Conservation (phyloP, 208 protist genomes). For the Crithidia thermophila region DNA sequence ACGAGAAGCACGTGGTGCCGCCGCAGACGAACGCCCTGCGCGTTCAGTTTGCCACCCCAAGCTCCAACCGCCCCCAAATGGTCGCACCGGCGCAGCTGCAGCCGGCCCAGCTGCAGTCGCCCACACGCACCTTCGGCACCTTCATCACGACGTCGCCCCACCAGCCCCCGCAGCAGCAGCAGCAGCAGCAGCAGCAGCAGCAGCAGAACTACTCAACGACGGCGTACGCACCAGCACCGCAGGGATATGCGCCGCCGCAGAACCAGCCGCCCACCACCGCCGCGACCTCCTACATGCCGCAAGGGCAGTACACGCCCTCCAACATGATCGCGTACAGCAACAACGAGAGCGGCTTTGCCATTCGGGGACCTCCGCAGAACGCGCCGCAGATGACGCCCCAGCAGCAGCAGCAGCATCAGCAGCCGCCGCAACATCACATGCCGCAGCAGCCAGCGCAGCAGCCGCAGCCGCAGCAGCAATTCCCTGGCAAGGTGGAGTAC, state of each 20-base stretch:
- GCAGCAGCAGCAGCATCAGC: not conserved
- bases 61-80: constrained; percentile 29
- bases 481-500: constrained; percentile 23
- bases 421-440: constrained; percentile 15
- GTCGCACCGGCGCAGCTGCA: constrained; percentile 9
- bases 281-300: constrained; percentile 23
- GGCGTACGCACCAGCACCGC: constrained; percentile 15
- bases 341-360: constrained; percentile 6
- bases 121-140: constrained; percentile 20
- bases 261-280: constrained; percentile 5
- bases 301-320: constrained; percentile 23
- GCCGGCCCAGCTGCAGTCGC: constrained; percentile 14
- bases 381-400: too few species aligned
- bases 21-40: constrained; percentile 83
- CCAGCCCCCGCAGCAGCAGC: constrained; percentile 8
- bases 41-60: constrained; percentile 73
- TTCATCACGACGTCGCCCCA: constrained; percentile 9
- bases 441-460: constrained; percentile 25
- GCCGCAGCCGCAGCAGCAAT: constrained; percentile 24
- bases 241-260: constrained; percentile 18
- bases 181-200: constrained; percentile 14
- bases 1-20: constrained; percentile 82
- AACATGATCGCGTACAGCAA: constrained; percentile 26
- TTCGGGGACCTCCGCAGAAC: not conserved
- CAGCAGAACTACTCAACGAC: constrained; percentile 13